Base-by-base conservation (phyloP, 164 flowering plant species). In the Saururus chinensis region DNA sequence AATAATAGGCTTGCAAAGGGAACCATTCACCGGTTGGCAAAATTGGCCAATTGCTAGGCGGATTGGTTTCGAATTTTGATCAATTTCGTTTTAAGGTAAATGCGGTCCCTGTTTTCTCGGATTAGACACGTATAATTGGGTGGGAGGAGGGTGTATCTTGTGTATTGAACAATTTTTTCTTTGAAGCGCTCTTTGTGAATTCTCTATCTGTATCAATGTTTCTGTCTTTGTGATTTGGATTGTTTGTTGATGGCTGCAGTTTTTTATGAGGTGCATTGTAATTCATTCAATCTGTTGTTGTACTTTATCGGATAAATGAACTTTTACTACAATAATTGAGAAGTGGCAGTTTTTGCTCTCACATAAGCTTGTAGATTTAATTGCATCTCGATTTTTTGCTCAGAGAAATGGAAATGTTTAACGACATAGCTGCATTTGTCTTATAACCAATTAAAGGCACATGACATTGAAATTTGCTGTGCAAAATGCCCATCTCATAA, bases 1-100 rank as follows among this genome's bases (percentile, higher is more conserved):
- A 72, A 76, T 51, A 93, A 93, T 72, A 80, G 97, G 68, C 71
- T 93, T 65, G 99, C 99, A n/a, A 82, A 85, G 77, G 88, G 96
- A 58, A 90, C 96, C 60, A 69, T 93, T 64, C 99, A 93, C 53
- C 96, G 97, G 63, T 74, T 93, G 79, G 66, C 69, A 23, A 76
- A 93, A 68, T 48, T 93, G 91, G 92, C 92, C 0, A 87, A 64
- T 2, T 92, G 82, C 68, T 66, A 61, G 59, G 9, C 11, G 21
- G 24, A 23, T 59, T 49, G 58, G 24, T 52, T 63, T 40, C 60
- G 54, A 54, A 51, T 67, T 65, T 62, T 65, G 64, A 21, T 52
- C 48, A 26, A 51, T 68, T 48, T 65, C 59, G 53, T 53, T 41
- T 62, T 25, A 63, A 55, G 63, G 64, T 19, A 59, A 64, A 73